Evolutionary conservation across 805 yeast species (phyloP), one percentile per base, ranked within the genome.

Genomic region (Myxozyma mucilagina): DNA sequence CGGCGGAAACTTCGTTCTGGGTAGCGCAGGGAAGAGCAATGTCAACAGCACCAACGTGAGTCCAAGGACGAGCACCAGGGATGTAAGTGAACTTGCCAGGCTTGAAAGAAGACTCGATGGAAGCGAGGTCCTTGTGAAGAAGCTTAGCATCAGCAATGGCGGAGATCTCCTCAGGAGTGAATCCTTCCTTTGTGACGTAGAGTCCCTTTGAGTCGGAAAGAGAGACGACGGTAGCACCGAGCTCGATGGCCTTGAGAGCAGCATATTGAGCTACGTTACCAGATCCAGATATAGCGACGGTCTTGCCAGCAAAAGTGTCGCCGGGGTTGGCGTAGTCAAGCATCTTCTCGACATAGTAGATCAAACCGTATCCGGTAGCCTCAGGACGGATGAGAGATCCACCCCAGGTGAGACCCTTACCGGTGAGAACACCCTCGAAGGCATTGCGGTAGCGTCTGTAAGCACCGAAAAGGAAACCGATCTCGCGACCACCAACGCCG

Each of bases 221-320:
- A 42, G 97, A 90, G 56, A 93, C 89, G 72, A 93, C 98, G 66
- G 84, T 87, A 73, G 96, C 97, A 71, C 99, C 99, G 72, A 94
- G 85, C 83, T 94, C 97, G 67, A 93, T 90, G 68, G 87, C 96
- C 84, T 93, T 93, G 76, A 93, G 83, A 61, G 99, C 99, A 73
- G 99, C 99, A 81, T 84, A 93, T 82, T 93, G 99, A 64, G 99
- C 99, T 76, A 93, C 99, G 80, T 93, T 93, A 80, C 99, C 99
- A 68, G 97, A 87, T 77, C 99, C 99, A 63, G 97, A 92, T 74
- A 93, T 86, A 73, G 97, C 92, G 70, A 94, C 98, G 76, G 88
- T 86, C 84, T 94, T 93, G 77, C 97, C 97, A 69, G 83, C 78
- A 80, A 94, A 88, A 10, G 67, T 10, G 57, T 59, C 61, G 78